These are phyloP conservation scores for Globisporangium radiosum DNA, from an alignment of 352 stramenopile genomes.

Conservation along the genomic window DNA sequence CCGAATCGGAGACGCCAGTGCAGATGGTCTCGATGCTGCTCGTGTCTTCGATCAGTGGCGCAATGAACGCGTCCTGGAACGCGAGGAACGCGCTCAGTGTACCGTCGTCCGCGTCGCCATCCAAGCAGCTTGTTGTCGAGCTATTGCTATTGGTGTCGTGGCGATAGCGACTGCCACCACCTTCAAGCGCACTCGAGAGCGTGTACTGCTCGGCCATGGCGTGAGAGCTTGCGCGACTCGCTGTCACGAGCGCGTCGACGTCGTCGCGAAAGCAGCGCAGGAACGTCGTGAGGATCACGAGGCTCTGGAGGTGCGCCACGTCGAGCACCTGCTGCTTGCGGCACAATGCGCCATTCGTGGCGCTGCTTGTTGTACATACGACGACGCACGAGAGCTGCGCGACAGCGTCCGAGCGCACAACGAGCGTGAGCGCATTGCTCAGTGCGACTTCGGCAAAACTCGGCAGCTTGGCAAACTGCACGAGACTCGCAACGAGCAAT, in stretches of 20 bases:
- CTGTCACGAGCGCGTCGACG: slow-evolving; percentile 22
- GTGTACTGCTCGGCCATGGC: slow-evolving; percentile 48
- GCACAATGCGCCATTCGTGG: not conserved
- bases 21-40: slow-evolving; percentile 8
- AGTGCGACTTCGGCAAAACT: slow-evolving; percentile 31
- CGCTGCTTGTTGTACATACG: slow-evolving; percentile 22
- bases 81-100: slow-evolving; percentile 33
- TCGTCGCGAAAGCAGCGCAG: slow-evolving; percentile 18
- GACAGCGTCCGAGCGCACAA: slow-evolving; percentile 28
- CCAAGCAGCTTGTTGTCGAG: not conserved
- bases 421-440: slow-evolving; percentile 24
- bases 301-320: slow-evolving; percentile 31
- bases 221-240: slow-evolving; percentile 21
- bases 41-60: slow-evolving; percentile 24
- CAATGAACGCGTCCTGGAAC: slow-evolving; percentile 35
- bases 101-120: not conserved
- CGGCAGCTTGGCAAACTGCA: slow-evolving; percentile 41
- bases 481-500: slow-evolving; percentile 47
- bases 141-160: no score
- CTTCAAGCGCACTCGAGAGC: slow-evolving; percentile 29
- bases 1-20: slow-evolving; percentile 10
- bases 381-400: slow-evolving; percentile 34
- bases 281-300: slow-evolving; percentile 41
- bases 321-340: slow-evolving; percentile 14
- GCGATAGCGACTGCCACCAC: not conserved